Base-by-base conservation (phyloP, 192 early-diverging fungal genomes). In the Cetraspora pellucida region DNA sequence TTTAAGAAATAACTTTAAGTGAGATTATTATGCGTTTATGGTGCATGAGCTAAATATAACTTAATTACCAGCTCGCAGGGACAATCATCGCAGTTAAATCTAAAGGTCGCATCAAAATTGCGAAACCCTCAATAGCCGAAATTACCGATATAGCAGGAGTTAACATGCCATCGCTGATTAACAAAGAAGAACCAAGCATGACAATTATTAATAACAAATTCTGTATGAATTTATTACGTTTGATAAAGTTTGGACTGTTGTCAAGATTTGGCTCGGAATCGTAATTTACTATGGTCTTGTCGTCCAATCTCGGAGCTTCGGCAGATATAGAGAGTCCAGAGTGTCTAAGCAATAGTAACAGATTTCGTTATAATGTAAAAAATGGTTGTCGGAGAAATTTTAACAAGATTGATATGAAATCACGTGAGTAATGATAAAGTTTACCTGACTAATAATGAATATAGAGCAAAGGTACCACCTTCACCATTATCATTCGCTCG, bases 91-190 rank as follows among this genome's bases (percentile, higher is more conserved):
- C 37, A 11, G 16, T 16, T 9, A 7, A 7, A 11, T 31, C 3
- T 31, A 50, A 28, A 10, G 16, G 4, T 72, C 27, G 49, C 16
- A 19, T 28, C 7, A 27, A 4, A 37, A 72, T 25, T n/a, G 13
- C 69, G 2, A 72, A 54, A 47, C 69, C 69, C 3, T 72, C 69
- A 2, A 72, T 50, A 17, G 69, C 69, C 13, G 69, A 72, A 11
- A 72, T 55, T 55, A 72, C 69, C 19, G 69, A 72, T 23, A 72
- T 55, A 43, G 69, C 69, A 8, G 69, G 69, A 55, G 69, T 72
- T 52, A 72, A 55, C 14, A 72, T 17, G 11, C 50, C 50, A 52
- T 52, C 50, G 1, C 50, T 52, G 2, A 52, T 17, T 52, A 52
- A 13, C 50, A 52, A 52, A 10, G 50, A 52, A 52, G 50, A 17